Base-by-base conservation (phyloP, 768 basidiomycete genomes). In the Austroboletus festivus region DNA sequence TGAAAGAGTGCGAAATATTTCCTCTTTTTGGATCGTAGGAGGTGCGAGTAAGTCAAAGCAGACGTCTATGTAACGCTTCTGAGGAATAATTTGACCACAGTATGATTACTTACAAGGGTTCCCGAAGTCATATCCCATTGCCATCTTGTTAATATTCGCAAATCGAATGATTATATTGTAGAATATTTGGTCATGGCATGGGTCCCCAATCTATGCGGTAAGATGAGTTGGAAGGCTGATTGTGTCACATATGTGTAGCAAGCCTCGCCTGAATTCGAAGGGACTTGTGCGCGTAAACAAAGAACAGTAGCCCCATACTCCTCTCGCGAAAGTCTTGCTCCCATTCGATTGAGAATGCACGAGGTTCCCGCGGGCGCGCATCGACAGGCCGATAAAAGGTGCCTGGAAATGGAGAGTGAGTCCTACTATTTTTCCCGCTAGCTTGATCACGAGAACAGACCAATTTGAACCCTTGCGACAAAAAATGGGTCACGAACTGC, bases 271-370 rank as follows among this genome's bases (percentile, higher is more conserved):
- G 73, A 15, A 89, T 73, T 13, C 78, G 77, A 30, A 91, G 74
- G 15, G 78, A 58, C 65, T 83, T 87, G 56, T 86, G 78, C 23
- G 82, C 81, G 54, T 87, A 89, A 46, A 85, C 78, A 28, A 90
- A 80, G 26, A 70, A 63, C 18, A 89, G 62, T 62, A 77, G 75
- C 0, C 76, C 85, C 26, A 74, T 71, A 30, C 79, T 74, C 37
- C 71, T 53, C 8, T 57, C 51, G 34, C 67, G 62, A 50, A 79
- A 82, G 35, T 79, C 69, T 34, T 73, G 66, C 46, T 85, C 78
- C 77, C 81, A 88, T 65, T 91, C 89, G 4, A 82, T 68, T 0
- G 86, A 89, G 61, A 86, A 91, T 3, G 73, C 70, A 9, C 81
- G 77, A 16, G 73, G 64, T 16, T 57, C 56, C 38, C 65, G 65